A percentile compares a stretch with the other conserved stretches of the same genome.
These are phyloP conservation scores for Sanguinoderma infundibulare DNA, from an alignment of 1,284 basidiomycete genomes.

Conservation along the genomic window DNA sequence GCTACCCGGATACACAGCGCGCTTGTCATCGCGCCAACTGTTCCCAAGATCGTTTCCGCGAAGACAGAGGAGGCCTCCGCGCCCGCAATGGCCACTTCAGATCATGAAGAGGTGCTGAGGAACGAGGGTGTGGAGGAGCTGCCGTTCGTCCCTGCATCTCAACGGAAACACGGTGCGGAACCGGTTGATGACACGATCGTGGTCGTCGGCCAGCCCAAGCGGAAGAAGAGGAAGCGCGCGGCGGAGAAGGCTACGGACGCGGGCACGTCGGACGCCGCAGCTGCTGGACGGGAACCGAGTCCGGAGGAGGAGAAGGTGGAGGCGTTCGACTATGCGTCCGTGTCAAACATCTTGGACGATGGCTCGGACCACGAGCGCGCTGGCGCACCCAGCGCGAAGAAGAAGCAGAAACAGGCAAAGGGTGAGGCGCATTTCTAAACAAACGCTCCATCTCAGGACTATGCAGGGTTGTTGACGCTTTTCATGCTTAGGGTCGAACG, in stretches of 20 bases:
- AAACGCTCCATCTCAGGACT: background rate
- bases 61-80: slow-evolving; percentile 1
- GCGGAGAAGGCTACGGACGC: slow-evolving; percentile 7
- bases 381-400: slow-evolving; percentile 46
- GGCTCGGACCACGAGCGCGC: slow-evolving; percentile 47
- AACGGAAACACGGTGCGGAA: slow-evolving; percentile 41
- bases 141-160: slow-evolving; percentile 68
- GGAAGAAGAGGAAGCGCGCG: slow-evolving; percentile 64
- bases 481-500: background rate
- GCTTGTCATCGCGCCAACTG: slow-evolving; percentile 51
- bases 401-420: slow-evolving; percentile 50
- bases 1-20: slow-evolving; percentile 46
- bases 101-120: slow-evolving; percentile 17
- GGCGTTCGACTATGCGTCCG: slow-evolving; percentile 76
- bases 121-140: slow-evolving; percentile 52
- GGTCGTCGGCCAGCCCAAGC: slow-evolving; percentile 64
- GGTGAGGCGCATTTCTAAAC: slow-evolving; percentile 40
- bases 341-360: slow-evolving; percentile 81
- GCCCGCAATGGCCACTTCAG: slow-evolving; percentile 11
- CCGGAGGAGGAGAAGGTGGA: slow-evolving; percentile 37
- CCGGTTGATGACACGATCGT: slow-evolving; percentile 68
- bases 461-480: background rate
- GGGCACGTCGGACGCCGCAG: slow-evolving; percentile 10
- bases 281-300: slow-evolving; percentile 1
- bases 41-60: slow-evolving; percentile 41